A percentile compares a stretch with the other conserved stretches of the same genome.
These are phyloP conservation scores for Cutaneotrichosporon sp. DNA, from an alignment of 1,284 basidiomycete species.

Conservation along the genomic window DNA sequence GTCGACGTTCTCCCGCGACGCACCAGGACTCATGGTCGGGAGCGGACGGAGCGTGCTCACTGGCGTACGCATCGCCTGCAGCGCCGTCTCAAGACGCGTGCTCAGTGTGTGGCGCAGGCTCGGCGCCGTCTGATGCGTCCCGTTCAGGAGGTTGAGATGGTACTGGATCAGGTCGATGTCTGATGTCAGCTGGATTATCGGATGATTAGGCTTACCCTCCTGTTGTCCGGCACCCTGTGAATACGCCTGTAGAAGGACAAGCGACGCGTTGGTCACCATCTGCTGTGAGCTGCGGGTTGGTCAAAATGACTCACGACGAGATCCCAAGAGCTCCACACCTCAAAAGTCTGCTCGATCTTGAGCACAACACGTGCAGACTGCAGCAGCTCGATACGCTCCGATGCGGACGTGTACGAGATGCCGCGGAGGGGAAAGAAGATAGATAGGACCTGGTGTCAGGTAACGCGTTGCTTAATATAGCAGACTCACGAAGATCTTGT, in stretches of 20 bases:
- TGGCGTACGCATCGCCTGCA: constrained; percentile 27
- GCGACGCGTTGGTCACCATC: constrained; percentile 28
- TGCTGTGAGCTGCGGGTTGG: constrained; percentile 1
- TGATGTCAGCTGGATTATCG: not conserved
- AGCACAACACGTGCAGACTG: constrained; percentile 26
- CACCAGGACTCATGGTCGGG: not conserved
- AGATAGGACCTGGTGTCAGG: constrained; percentile 18
- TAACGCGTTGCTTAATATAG: too few species aligned
- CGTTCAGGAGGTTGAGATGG: constrained; percentile 26
- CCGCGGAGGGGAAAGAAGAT: constrained; percentile 28
- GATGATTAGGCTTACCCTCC: constrained; percentile 4
- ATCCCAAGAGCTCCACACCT: constrained; percentile 32
- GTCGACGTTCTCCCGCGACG: constrained; percentile 3
- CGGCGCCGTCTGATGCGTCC: constrained; percentile 26
- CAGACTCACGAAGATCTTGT: constrained; percentile 27
- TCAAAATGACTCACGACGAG: constrained; percentile 19
- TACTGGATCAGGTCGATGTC: constrained; percentile 29
- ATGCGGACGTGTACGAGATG: constrained; percentile 15
- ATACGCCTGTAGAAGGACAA: constrained; percentile 26
- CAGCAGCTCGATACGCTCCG: constrained; percentile 24
- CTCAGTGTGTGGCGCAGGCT: constrained; percentile 27
- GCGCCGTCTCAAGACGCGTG: constrained; percentile 22
- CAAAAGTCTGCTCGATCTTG: constrained; percentile 28
- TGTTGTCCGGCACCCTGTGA: constrained; percentile 20
- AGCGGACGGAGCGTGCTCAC: constrained; percentile 9